Evolutionary conservation across 495 filamentous ascomycete genomes (phyloP).

Genomic region (Echria macrotheca): DNA sequence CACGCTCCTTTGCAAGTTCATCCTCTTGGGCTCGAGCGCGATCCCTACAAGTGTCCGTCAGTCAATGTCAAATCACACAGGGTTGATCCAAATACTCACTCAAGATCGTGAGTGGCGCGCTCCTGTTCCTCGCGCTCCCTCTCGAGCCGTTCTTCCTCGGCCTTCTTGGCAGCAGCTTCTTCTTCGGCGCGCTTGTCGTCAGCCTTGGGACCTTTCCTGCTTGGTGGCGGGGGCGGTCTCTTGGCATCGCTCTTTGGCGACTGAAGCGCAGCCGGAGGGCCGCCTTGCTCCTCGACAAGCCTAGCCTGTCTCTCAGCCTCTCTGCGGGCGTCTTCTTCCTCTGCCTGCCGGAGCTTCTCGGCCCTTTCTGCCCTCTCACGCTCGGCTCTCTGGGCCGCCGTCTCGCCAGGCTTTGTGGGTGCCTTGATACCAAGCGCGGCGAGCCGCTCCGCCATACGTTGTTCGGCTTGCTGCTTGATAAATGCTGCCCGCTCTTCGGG

Average conservation of each 20-base stretch:
- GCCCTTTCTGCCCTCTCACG: slow-evolving; percentile 84
- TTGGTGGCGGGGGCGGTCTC: slow-evolving; percentile 82
- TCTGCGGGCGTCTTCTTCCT: slow-evolving; percentile 90
- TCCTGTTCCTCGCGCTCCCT: slow-evolving; percentile 77
- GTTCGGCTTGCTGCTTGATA: slow-evolving; percentile 94
- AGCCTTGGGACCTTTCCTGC: slow-evolving; percentile 64
- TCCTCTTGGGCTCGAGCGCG: slow-evolving; percentile 71
- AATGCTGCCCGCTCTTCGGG: slow-evolving; percentile 91
- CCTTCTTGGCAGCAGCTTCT: slow-evolving; percentile 45
- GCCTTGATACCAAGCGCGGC: slow-evolving; percentile 89
- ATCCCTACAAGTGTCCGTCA: slow-evolving; percentile 52
- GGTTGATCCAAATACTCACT: slow-evolving; percentile 60
- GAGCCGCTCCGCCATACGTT: slow-evolving; percentile 94
- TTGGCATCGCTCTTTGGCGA: slow-evolving; percentile 54
- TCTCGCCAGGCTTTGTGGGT: slow-evolving; percentile 65
- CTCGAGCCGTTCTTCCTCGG: slow-evolving; percentile 49
- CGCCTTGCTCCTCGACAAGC: slow-evolving; percentile 74
- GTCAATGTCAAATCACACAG: too few relatives aligned
- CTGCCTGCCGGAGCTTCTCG: slow-evolving; percentile 77
- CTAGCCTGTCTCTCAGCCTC: slow-evolving; percentile 83
- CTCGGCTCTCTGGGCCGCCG: slow-evolving; percentile 75
- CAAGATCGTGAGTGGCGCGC: slow-evolving; percentile 64
- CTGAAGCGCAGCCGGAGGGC: slow-evolving; percentile 46
- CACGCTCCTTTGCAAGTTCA: slow-evolving; percentile 71
- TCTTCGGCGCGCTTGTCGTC: slow-evolving; percentile 45